Evolutionary conservation across 768 basidiomycete genomes (phyloP).

Genomic region (Macrolepiota albuminosa): DNA sequence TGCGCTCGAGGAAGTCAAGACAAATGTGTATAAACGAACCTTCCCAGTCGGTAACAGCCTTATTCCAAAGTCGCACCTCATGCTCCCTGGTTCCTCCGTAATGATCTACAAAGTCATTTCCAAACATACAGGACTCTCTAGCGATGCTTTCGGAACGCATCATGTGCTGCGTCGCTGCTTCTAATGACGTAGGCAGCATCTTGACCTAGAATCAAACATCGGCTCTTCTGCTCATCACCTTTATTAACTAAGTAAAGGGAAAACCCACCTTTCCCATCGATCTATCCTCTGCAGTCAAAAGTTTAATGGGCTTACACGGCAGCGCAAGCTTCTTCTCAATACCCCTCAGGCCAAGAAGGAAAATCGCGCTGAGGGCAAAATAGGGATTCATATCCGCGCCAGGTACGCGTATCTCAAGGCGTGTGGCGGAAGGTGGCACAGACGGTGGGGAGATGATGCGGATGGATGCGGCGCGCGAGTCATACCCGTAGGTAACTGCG

Average conservation of each 20-base stretch:
- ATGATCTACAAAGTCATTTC: slow-evolving; percentile 90
- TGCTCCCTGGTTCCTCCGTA: slow-evolving; percentile 93
- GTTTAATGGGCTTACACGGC: slow-evolving; percentile 64
- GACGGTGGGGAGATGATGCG: slow-evolving; percentile 92
- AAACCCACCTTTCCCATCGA: slow-evolving; percentile 46
- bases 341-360: slow-evolving; percentile 82
- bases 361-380: slow-evolving; percentile 83
- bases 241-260: slow-evolving; percentile 9
- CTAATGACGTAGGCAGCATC: slow-evolving; percentile 76
- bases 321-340: slow-evolving; percentile 73
- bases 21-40: slow-evolving; percentile 41
- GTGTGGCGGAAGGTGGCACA: slow-evolving; percentile 73
- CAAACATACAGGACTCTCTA: slow-evolving; percentile 68
- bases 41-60: slow-evolving; percentile 94
- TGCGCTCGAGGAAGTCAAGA: slow-evolving; percentile 11
- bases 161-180: slow-evolving; percentile 78
- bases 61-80: slow-evolving; percentile 82
- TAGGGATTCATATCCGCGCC: slow-evolving; percentile 98
- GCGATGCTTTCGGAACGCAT: slow-evolving; percentile 75
- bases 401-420: slow-evolving; percentile 91
- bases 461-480: slow-evolving; percentile 88
- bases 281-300: slow-evolving; percentile 51
- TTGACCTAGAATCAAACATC: slow-evolving; percentile 40
- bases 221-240: slow-evolving; percentile 7
- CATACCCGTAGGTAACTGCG: slow-evolving; percentile 91